These are phyloP conservation scores for Simmondsia chinensis DNA, from an alignment of 148 eudicot genomes.

Conservation along the genomic window DNA sequence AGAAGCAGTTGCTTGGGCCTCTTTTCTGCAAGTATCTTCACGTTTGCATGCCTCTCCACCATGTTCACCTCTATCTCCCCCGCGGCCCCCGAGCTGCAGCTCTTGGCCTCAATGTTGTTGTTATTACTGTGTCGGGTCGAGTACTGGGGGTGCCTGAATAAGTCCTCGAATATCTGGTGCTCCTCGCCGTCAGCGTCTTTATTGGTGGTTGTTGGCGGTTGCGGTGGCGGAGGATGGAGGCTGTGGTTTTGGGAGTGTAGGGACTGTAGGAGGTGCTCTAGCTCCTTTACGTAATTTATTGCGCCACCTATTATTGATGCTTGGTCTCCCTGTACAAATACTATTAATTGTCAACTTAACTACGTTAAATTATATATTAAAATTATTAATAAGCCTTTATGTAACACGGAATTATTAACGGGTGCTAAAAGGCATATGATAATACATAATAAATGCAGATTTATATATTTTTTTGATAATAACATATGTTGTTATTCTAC, in stretches of 20 bases:
- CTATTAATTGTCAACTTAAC: neutral
- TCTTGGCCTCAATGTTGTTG: conserved; percentile 4
- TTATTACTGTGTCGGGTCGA: conserved; percentile 7
- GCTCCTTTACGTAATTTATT: conserved; percentile 79
- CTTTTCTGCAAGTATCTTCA: conserved; percentile 44
- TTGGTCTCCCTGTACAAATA: conserved; percentile 62
- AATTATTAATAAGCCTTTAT: no score
- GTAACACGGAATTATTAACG: no score
- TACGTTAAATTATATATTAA: neutral
- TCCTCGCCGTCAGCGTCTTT: conserved; percentile 1
- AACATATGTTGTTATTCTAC: no score
- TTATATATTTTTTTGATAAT: no score
- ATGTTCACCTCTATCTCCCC: conserved; percentile 65
- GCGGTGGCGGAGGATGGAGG: neutral
- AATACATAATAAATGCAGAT: no score
- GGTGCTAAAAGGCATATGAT: no score
- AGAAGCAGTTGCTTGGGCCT: conserved; percentile 42
- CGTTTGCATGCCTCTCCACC: conserved; percentile 67
- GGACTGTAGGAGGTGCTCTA: conserved; percentile 58
- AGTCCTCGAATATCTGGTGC: conserved; percentile 20
- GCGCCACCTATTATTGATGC: conserved; percentile 94
- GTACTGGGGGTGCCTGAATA: conserved; percentile 68
- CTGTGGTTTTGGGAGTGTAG: conserved; percentile 33
- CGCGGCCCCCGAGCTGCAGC: conserved; percentile 4
- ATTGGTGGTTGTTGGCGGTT: neutral